phyloP scores from a whole-genome alignment of 2,329 filamentous ascomycete genomes.

The Orbilia javanica region DNA sequence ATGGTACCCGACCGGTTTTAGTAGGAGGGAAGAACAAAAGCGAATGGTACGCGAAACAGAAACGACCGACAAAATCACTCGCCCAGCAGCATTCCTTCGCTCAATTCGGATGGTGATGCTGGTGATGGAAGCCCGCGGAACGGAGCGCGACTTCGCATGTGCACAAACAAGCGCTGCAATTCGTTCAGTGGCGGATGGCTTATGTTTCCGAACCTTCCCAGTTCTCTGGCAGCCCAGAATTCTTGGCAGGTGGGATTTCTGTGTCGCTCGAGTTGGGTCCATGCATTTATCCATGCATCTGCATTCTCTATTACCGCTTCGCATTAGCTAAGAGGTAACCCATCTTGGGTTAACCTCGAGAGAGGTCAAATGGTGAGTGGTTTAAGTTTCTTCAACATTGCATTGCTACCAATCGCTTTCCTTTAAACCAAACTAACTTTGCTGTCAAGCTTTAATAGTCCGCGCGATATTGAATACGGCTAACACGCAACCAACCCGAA shows the following conservation, averaged over 20 bases:
- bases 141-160: constrained; percentile 25
- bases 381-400: not conserved
- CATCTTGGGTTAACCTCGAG: not conserved
- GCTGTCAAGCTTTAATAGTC: constrained; percentile 5
- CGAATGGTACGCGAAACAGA: constrained; percentile 27
- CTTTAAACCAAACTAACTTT: not conserved
- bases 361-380: not conserved
- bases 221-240: constrained; percentile 13
- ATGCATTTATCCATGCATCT: not conserved
- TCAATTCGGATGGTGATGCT: constrained; percentile 52
- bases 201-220: constrained; percentile 50
- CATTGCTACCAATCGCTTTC: not conserved
- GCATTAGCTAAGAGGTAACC: constrained; percentile 2
- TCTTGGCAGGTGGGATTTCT: constrained; percentile 41
- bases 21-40: constrained; percentile 6
- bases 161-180: constrained; percentile 15
- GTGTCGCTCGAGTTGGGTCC: not conserved
- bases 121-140: constrained; percentile 32
- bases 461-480: not conserved
- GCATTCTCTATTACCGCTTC: not conserved
- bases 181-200: constrained; percentile 16
- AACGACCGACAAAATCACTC: constrained; percentile 3
- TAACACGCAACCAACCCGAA: not conserved
- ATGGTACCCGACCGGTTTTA: not conserved
- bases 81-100: constrained; percentile 12